Conservation (phyloP, 2,329 filamentous ascomycete genomes). For the Coleophoma eucalyptorum region DNA sequence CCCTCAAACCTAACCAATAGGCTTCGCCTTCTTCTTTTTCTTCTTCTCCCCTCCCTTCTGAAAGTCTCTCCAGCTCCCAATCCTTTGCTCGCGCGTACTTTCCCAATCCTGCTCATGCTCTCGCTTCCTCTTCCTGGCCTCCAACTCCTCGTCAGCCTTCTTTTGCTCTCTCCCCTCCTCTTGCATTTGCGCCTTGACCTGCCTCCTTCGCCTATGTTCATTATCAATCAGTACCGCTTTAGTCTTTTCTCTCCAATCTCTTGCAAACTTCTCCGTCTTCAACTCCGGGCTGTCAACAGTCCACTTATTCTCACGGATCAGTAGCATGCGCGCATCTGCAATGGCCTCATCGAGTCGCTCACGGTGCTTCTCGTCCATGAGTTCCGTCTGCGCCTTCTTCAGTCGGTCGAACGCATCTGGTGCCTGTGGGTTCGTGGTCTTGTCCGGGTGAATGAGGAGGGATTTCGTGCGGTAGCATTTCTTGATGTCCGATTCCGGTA, state of each 20-base stretch:
- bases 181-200: slow-evolving; percentile 91
- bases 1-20: slow-evolving; percentile 16
- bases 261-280: slow-evolving; percentile 77
- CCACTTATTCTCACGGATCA: slow-evolving; percentile 93
- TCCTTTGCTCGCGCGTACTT: slow-evolving; percentile 82
- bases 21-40: slow-evolving; percentile 57
- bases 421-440: slow-evolving; percentile 84
- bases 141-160: slow-evolving; percentile 80
- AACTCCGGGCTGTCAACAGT: slow-evolving; percentile 85
- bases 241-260: slow-evolving; percentile 86
- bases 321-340: slow-evolving; percentile 88
- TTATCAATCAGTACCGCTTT: slow-evolving; percentile 89
- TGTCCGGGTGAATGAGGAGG: slow-evolving; percentile 98
- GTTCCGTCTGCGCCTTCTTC: slow-evolving; percentile 86
- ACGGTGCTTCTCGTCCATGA: slow-evolving; percentile 93
- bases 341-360: slow-evolving; percentile 88
- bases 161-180: slow-evolving; percentile 90
- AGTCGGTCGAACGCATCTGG: slow-evolving; percentile 96
- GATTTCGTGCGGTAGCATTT: slow-evolving; percentile 92
- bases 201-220: slow-evolving; percentile 77
- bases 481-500: slow-evolving; percentile 96
- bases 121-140: slow-evolving; percentile 77
- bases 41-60: slow-evolving; percentile 67
- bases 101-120: slow-evolving; percentile 97
- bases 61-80: slow-evolving; percentile 91